Evolutionary conservation across 345 rosid genomes (phyloP).

Genomic region (Dipteronia dyeriana): DNA sequence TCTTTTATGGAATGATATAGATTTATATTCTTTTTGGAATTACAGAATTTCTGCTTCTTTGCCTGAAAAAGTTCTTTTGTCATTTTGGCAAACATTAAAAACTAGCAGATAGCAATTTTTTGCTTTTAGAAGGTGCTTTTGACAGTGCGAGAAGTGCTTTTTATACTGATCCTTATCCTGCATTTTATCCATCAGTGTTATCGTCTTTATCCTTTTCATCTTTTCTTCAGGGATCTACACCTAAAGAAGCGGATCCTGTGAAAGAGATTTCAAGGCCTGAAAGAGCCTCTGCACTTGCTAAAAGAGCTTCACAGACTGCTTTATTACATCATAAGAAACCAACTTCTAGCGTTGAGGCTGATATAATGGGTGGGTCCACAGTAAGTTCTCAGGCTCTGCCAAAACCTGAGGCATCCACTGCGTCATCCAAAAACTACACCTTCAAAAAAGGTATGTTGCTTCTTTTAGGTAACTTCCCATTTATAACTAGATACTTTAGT

Average conservation of each 20-base stretch:
- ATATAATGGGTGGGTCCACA: conserved; percentile 83
- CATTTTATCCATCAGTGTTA: conserved; percentile 4
- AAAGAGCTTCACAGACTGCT: conserved; percentile 59
- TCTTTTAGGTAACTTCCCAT: background rate
- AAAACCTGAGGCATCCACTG: conserved; percentile 91
- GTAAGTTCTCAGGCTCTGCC: conserved; percentile 70
- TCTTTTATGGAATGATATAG: background rate
- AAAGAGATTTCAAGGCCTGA: conserved; percentile 79
- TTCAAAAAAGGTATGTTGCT: conserved; percentile 71
- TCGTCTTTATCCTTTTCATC: background rate
- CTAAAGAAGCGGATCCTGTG: conserved; percentile 65
- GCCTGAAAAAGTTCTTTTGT: background rate
- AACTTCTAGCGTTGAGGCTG: conserved; percentile 94
- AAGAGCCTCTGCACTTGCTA: conserved; percentile 62
- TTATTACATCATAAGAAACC: conserved; percentile 73
- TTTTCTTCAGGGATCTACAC: conserved; percentile 53
- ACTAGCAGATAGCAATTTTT: background rate
- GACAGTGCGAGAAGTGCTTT: background rate
- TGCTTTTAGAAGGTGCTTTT: background rate
- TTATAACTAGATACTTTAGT: background rate
- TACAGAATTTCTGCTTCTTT: background rate
- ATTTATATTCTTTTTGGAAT: background rate
- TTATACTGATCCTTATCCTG: background rate
- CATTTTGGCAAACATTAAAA: background rate
- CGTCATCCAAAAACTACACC: conserved; percentile 78